Evolutionary conservation across 441 rosid genomes (phyloP), one percentile per base, ranked within the genome.

Genomic region (Erodium texanum): DNA sequence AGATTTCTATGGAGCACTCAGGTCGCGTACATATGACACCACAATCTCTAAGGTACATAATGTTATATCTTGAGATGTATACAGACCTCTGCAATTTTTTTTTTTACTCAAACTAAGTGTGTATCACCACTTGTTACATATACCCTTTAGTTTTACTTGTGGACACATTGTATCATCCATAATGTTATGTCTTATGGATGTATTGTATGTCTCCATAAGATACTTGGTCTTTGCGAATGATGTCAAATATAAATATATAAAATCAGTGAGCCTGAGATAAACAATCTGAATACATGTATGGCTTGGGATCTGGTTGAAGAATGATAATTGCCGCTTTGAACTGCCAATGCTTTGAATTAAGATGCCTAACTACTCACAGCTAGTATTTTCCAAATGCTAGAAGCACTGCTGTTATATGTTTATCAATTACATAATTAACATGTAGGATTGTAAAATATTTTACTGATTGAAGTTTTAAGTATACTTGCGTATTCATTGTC

Each of bases 1-100:
- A 81, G 97, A 93, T 78, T 94, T 91, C 77, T 91, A 91, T 74
- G 96, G 99, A 78, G 97, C 96, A 68, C 82, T 91, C 50, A 85
- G 99, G 78, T 93, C 97, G 15, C 85, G 93, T 67, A 93, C 96
- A 66, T 93, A 88, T 74, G 99, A 93, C 81, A 83, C 79, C 68
- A 83, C 92, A 32, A 91, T 93, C 76, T 85, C 84, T 43, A 83
- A 87, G 97, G 97, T 91, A 76, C 41, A 41, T 34, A 58, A 62
- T 54, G 70, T 45, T 18, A 62, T 20, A 24, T n/a, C 63, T 29
- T 64, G 10, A 68, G 52, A 32, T 66, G 19, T 38, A 20, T 5
- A 7, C 11, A 34, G 1, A 45, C 41, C 14, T 69, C 23, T 52
- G 3, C n/a, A 61, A 62, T 29, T 11, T 66, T 18, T 58, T 68